Conservation (phyloP, 352 stramenopile species). For the Phytopythium cucurbitacearum region DNA sequence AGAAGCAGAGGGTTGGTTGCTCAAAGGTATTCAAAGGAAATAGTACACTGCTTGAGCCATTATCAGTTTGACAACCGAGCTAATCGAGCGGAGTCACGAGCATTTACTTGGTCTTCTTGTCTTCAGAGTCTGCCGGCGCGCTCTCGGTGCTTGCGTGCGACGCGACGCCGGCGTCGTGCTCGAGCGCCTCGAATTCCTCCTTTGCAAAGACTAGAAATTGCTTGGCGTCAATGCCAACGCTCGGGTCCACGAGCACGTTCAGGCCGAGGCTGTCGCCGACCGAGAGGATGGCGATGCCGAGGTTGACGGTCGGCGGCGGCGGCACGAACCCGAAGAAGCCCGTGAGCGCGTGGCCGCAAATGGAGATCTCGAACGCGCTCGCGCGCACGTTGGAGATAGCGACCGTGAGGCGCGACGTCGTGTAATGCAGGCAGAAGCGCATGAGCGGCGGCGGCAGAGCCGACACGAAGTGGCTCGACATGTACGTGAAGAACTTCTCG, state of each 20-base stretch:
- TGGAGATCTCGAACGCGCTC: conserved; percentile 38
- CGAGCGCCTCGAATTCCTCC: conserved; percentile 57
- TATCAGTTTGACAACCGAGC: too few species aligned
- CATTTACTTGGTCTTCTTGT: conserved; percentile 27
- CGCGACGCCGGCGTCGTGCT: conserved; percentile 23
- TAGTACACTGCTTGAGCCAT: too few species aligned
- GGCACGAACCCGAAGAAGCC: conserved; percentile 75
- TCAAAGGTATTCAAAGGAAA: too few species aligned
- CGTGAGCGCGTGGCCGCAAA: conserved; percentile 51
- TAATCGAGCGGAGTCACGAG: too few species aligned
- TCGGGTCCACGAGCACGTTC: conserved; percentile 72
- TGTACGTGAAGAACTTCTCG: conserved; percentile 77
- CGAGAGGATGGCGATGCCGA: conserved; percentile 70
- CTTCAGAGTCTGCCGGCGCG: conserved; percentile 7
- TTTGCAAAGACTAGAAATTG: conserved; percentile 64
- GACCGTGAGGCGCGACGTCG: conserved; percentile 52
- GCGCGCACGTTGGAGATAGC: conserved; percentile 68
- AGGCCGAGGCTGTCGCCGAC: conserved; percentile 65
- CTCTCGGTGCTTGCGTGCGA: conserved; percentile 19
- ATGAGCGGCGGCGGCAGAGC: conserved; percentile 49
- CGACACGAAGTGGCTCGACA: conserved; percentile 48
- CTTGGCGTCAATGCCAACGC: conserved; percentile 54
- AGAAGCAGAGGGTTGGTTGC: too few species aligned
- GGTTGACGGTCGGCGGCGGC: conserved; percentile 73
- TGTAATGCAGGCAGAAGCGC: conserved; percentile 47